Conservation (phyloP, 805 yeast species). For the Lachancea fermentati region DNA sequence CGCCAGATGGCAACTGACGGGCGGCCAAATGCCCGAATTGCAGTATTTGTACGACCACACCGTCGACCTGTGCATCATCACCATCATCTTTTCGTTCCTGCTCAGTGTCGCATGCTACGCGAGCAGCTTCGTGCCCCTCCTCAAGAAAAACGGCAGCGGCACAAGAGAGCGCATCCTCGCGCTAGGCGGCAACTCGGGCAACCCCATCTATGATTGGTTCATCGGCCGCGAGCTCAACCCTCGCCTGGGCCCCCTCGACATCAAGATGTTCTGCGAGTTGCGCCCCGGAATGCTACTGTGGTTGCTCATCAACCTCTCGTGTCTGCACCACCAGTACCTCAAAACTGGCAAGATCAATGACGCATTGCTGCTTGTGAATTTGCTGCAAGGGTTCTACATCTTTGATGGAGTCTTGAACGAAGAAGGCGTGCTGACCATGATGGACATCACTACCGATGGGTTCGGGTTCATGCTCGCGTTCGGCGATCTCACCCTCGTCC, state of each 20-base stretch:
- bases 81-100: conserved; percentile 57
- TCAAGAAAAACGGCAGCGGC: conserved; percentile 43
- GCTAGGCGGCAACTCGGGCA: conserved; percentile 79
- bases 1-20: conserved; percentile 47
- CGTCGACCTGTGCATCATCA: conserved; percentile 54
- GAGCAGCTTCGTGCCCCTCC: conserved; percentile 58
- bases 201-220: conserved; percentile 81
- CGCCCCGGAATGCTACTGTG: conserved; percentile 92
- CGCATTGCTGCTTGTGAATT: conserved; percentile 63
- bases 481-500: conserved; percentile 90
- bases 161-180: conserved; percentile 72
- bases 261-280: conserved; percentile 87
- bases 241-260: conserved; percentile 75
- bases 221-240: conserved; percentile 97
- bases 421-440: conserved; percentile 86
- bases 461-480: conserved; percentile 94
- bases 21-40: conserved; percentile 69
- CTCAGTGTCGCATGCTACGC: conserved; percentile 63
- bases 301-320: conserved; percentile 70
- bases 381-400: conserved; percentile 74
- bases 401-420: conserved; percentile 91
- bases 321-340: conserved; percentile 75
- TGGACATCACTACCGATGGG: conserved; percentile 94
- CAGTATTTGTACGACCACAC: conserved; percentile 67
- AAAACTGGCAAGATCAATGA: conserved; percentile 54